Evolutionary conservation across 148 eudicot species (phyloP).

Genomic region (Pouteria glomerata): DNA sequence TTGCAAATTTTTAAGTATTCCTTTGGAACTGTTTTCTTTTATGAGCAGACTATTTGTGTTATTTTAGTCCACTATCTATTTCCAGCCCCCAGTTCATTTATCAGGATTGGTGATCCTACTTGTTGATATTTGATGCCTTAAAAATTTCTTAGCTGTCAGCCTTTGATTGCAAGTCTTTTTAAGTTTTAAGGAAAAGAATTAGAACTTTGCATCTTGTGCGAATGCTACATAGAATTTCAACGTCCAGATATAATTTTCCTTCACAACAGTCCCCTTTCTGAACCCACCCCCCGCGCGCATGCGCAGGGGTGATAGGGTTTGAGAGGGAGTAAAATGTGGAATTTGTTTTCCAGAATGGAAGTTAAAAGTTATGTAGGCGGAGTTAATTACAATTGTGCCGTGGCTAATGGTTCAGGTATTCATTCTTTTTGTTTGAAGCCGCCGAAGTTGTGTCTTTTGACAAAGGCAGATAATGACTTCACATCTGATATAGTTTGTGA

Average conservation of each 20-base stretch:
- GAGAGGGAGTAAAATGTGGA: too few relatives aligned
- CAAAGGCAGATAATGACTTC: neutral
- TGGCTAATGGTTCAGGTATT: neutral
- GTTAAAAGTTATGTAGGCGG: too few relatives aligned
- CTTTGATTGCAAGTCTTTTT: neutral
- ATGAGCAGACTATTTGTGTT: neutral
- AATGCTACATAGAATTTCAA: neutral
- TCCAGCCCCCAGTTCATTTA: neutral
- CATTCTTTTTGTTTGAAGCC: neutral
- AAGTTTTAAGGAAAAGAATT: neutral
- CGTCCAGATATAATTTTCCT: neutral
- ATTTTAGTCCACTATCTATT: neutral
- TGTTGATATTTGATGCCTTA: neutral
- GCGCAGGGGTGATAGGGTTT: too few relatives aligned
- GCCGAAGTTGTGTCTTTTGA: neutral
- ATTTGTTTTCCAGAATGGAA: too few relatives aligned
- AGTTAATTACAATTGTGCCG: too few relatives aligned
- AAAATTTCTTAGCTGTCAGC: too few relatives aligned
- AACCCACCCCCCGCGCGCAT: neutral
- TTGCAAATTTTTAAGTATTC: neutral
- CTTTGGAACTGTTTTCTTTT: neutral
- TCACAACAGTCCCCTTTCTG: neutral
- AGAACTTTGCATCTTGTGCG: neutral
- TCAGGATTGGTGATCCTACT: neutral
- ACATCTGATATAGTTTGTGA: neutral